Conservation (phyloP, 1,284 basidiomycete species). For the Volvariella volvacea region DNA sequence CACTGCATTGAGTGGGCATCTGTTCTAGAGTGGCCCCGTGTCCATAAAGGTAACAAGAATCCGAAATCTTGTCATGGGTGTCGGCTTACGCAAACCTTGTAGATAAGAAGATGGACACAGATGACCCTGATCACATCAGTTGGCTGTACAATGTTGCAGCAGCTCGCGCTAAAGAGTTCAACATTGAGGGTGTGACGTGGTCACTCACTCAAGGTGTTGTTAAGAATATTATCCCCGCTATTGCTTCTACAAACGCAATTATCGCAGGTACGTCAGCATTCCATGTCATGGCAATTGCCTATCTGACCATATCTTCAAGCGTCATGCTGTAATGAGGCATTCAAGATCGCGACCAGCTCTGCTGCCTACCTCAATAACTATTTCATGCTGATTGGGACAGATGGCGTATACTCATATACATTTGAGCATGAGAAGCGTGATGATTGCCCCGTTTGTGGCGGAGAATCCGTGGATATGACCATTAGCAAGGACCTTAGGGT, state of each 20-base stretch:
- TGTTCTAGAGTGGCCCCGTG: constrained; percentile 96
- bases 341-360: constrained; percentile 95
- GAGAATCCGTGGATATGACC: constrained; percentile 71
- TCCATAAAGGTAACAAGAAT: constrained; percentile 68
- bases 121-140: constrained; percentile 93
- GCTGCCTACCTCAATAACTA: constrained; percentile 97
- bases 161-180: constrained; percentile 84
- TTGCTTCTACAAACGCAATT: constrained; percentile 94
- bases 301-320: constrained; percentile 39
- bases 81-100: constrained; percentile 1
- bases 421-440: constrained; percentile 91
- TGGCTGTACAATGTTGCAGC: constrained; percentile 87
- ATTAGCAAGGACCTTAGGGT: constrained; percentile 72
- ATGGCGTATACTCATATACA: constrained; percentile 95
- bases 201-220: constrained; percentile 97
- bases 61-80: neutral
- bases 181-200: constrained; percentile 98
- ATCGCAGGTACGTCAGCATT: constrained; percentile 65
- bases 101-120: constrained; percentile 95
- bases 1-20: constrained; percentile 99
- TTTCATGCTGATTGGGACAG: constrained; percentile 96
- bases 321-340: constrained; percentile 97
- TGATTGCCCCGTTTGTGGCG: constrained; percentile 97
- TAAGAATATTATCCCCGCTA: constrained; percentile 99
- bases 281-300: neutral